Base-by-base conservation (phyloP, 2,329 filamentous ascomycete species). In the Furcasterigmium sp. region DNA sequence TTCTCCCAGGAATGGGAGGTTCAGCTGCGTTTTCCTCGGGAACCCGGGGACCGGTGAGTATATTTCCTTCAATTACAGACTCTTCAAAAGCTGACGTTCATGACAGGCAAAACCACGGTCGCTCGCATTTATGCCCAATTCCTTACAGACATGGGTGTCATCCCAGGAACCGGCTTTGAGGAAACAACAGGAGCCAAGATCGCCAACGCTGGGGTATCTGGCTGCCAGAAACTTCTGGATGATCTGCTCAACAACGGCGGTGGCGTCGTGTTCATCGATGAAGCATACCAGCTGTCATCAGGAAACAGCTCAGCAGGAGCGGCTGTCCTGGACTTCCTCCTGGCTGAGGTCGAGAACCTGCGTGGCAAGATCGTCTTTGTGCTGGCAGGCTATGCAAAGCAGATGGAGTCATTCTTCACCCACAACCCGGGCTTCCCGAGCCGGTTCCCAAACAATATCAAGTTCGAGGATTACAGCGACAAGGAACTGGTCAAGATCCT, bases 391-490 rank as follows among this genome's bases (percentile, higher is more conserved):
- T 91, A 91, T 59, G 70, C 70, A 39, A 82, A 80, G 51, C 72
- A 86, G 48, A 91, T 91, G 85, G 85, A 91, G 52, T 72, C 72
- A 0, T 88, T 91, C 57, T 89, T 87, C 37, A 70, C 76, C 0
- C 84, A 90, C 47, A 91, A 91, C 36, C 80, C 80, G 0, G 85
- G 87, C 0, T 66, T 91, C 3, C 69, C 76, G 0, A 87, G 84
- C 49, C 78, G 86, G 0, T 82, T 91, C 29, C 85, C 85, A 0
- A 65, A 78, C 10, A 63, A 72, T 26, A 68, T 91, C 53, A 71
- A 76, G 34, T 91, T 91, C 44, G 64, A 74, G 0, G 86, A 91
- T 57, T 91, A 87, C 48, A 65, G 67, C 0, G 82, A 91, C 37
- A 52, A 64, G 0, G 84, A 91, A 50, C 66, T 91, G 0, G 66